Percentiles rank a stretch among this genome's conserved stretches.
These are phyloP conservation scores for Aspergillus sp. DNA, from an alignment of 2,329 filamentous ascomycete species.

Conservation along the genomic window DNA sequence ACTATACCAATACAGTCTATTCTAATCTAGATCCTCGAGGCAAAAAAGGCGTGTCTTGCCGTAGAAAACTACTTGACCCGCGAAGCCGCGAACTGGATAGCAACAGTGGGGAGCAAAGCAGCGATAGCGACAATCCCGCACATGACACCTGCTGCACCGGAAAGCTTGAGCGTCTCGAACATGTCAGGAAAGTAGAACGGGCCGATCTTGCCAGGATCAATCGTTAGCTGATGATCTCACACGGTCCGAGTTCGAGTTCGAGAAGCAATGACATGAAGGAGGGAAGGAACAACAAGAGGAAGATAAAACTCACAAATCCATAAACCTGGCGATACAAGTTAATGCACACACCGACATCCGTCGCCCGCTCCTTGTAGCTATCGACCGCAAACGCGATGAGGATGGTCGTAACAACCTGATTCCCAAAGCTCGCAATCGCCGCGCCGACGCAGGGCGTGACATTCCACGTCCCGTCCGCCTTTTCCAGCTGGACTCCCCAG, in stretches of 20 bases:
- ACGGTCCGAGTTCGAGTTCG: not conserved
- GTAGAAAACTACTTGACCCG: too few relatives aligned
- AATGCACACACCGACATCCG: slow-evolving; percentile 62
- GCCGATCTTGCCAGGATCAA: slow-evolving; percentile 22
- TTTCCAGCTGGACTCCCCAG: slow-evolving; percentile 49
- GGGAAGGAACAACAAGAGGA: too few relatives aligned
- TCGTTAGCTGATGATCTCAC: not conserved
- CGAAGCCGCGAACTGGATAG: slow-evolving; percentile 33
- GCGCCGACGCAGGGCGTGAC: slow-evolving; percentile 61
- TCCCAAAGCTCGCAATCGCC: slow-evolving; percentile 58
- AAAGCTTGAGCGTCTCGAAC: slow-evolving; percentile 41
- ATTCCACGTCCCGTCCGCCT: slow-evolving; percentile 55
- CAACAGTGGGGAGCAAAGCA: slow-evolving; percentile 36
- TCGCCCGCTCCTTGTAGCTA: slow-evolving; percentile 57
- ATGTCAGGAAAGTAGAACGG: slow-evolving; percentile 45
- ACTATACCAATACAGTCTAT: too few relatives aligned
- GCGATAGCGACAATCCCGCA: slow-evolving; percentile 42
- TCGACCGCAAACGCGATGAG: slow-evolving; percentile 65
- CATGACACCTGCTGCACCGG: slow-evolving; percentile 41
- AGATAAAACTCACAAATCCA: slow-evolving; percentile 45
- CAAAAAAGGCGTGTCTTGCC: too few relatives aligned
- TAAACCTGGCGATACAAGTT: slow-evolving; percentile 60
- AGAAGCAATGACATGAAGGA: not conserved
- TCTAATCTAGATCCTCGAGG: too few relatives aligned
- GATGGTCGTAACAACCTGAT: slow-evolving; percentile 65